Evolutionary conservation across 2,329 filamentous ascomycete genomes (phyloP).

Genomic region (Penicillium sumatraense): DNA sequence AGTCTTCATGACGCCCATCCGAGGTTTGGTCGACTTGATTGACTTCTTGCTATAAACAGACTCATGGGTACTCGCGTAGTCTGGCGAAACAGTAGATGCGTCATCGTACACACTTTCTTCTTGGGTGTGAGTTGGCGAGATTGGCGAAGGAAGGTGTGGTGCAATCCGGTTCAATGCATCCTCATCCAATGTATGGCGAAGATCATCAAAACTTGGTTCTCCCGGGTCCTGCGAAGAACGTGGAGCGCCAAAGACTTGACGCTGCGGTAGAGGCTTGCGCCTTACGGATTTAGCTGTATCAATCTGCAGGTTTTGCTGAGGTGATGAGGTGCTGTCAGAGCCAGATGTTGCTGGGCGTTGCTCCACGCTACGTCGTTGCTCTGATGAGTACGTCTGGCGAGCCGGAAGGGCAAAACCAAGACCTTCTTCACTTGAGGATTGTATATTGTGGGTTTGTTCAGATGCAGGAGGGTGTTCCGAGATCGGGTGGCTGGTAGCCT

Average conservation of each 20-base stretch:
- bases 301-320: slow-evolving; percentile 27
- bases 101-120: slow-evolving; percentile 55
- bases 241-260: slow-evolving; percentile 26
- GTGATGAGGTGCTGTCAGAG: slow-evolving; percentile 14
- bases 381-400: slow-evolving; percentile 23
- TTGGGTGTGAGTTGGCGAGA: slow-evolving; percentile 32
- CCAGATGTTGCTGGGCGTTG: slow-evolving; percentile 21
- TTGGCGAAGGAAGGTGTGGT: slow-evolving; percentile 34
- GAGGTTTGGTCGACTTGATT: slow-evolving; percentile 58
- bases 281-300: slow-evolving; percentile 52
- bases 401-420: slow-evolving; percentile 30
- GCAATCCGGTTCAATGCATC: slow-evolving; percentile 56
- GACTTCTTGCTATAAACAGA: slow-evolving; percentile 54
- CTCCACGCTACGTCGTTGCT: not conserved
- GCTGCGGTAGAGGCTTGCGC: slow-evolving; percentile 59
- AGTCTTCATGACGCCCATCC: slow-evolving; percentile 79
- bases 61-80: slow-evolving; percentile 74
- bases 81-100: slow-evolving; percentile 68
- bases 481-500: not conserved
- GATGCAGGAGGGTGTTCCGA: not conserved
- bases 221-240: slow-evolving; percentile 29
- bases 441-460: slow-evolving; percentile 4
- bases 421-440: slow-evolving; percentile 22
- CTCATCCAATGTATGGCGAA: slow-evolving; percentile 51
- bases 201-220: slow-evolving; percentile 46